phyloP scores from a whole-genome alignment of 2,329 filamentous ascomycete genomes.

The Aureobasidium sp. region DNA sequence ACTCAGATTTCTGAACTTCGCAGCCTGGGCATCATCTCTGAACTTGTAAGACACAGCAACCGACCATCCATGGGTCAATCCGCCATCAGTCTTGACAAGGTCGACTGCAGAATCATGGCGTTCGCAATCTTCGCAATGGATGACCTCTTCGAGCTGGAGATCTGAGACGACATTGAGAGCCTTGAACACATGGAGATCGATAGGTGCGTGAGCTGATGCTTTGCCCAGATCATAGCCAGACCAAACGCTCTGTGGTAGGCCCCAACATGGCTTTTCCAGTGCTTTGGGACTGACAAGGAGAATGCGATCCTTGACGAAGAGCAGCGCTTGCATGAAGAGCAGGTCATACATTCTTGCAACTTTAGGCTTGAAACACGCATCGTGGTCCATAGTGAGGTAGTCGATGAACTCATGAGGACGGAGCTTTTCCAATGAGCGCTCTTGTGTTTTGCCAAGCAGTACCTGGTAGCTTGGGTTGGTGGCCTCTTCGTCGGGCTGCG shows the following conservation, averaged over 20 bases:
- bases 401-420: neutral
- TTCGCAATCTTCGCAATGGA: neutral
- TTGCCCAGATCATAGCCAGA: neutral
- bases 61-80: neutral
- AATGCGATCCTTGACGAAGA: neutral
- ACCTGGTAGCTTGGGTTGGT: neutral
- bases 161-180: neutral
- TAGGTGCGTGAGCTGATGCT: no score
- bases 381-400: neutral
- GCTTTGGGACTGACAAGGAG: neutral
- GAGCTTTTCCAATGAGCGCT: neutral
- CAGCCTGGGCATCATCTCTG: neutral
- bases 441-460: neutral
- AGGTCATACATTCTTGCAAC: neutral
- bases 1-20: neutral
- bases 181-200: neutral
- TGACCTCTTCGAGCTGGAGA: neutral
- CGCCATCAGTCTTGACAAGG: neutral
- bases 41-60: neutral
- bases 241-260: neutral
- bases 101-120: conserved; percentile 5
- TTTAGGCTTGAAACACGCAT: neutral
- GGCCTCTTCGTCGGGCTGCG: neutral
- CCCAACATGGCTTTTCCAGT: neutral
- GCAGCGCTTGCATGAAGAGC: neutral